phyloP scores from a whole-genome alignment of 441 rosid species.

The Populus hybrid region DNA sequence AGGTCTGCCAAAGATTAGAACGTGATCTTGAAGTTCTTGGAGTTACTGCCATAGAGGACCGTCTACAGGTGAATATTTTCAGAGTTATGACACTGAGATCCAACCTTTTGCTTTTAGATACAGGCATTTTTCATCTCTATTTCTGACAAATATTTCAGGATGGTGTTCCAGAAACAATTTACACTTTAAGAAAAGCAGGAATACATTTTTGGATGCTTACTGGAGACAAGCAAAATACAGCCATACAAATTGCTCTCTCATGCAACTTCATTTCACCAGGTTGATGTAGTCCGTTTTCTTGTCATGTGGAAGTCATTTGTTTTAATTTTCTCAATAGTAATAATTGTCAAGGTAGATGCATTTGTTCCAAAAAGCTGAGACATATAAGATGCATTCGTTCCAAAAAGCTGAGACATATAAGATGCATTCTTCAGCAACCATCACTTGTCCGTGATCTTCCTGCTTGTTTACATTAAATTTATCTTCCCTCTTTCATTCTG shows the following conservation, averaged over 20 bases:
- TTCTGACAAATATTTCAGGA: constrained; percentile 30
- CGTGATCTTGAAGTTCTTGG: constrained; percentile 91
- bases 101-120: constrained; percentile 11
- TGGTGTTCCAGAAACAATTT: constrained; percentile 82
- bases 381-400: too few relatives aligned
- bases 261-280: constrained; percentile 68
- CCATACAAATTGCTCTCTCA: constrained; percentile 77
- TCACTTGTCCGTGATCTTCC: background rate
- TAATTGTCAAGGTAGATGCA: too few relatives aligned
- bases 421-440: background rate
- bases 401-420: background rate
- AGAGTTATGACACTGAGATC: constrained; percentile 19
- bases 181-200: constrained; percentile 77
- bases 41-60: constrained; percentile 97
- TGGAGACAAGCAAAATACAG: constrained; percentile 82
- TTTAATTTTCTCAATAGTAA: background rate
- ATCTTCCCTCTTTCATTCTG: background rate
- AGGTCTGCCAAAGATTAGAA: constrained; percentile 93
- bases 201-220: constrained; percentile 85
- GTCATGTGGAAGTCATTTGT: background rate
- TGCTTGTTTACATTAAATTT: background rate
- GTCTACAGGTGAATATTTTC: constrained; percentile 66
- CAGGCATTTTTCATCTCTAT: constrained; percentile 2
- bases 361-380: too few relatives aligned
- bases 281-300: constrained; percentile 7